Percentiles rank a stretch among this genome's conserved stretches.
Conservation (phyloP, 2,329 filamentous ascomycete species). For the Colletotrichum trifolii region DNA sequence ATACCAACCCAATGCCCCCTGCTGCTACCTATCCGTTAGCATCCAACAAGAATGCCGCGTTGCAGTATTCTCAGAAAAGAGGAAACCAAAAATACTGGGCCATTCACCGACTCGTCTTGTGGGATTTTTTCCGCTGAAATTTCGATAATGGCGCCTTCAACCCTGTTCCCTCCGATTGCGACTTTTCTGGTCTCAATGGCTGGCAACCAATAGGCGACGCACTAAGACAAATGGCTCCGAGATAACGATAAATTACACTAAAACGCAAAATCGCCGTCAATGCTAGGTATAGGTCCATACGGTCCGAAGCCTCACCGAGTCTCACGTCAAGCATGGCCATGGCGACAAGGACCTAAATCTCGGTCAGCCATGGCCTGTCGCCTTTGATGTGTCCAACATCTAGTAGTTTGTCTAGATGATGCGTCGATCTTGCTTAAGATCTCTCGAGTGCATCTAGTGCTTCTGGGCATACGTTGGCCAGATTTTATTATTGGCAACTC, state of each 20-base stretch:
- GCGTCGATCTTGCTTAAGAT: not conserved
- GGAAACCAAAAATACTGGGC: slow-evolving; percentile 10
- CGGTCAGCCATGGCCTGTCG: slow-evolving; percentile 5
- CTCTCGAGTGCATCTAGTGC: not conserved
- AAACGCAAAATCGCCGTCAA: slow-evolving; percentile 26
- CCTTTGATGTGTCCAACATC: not conserved
- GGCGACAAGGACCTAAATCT: slow-evolving; percentile 20
- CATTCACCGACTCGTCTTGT: slow-evolving; percentile 27
- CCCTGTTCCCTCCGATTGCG: slow-evolving; percentile 28
- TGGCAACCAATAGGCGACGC: slow-evolving; percentile 26
- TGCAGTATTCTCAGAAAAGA: not conserved
- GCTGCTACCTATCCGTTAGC: not conserved
- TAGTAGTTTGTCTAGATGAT: not conserved
- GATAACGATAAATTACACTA: slow-evolving; percentile 28
- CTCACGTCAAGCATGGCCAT: slow-evolving; percentile 14
- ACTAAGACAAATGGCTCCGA: slow-evolving; percentile 14
- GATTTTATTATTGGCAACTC: slow-evolving; percentile 7
- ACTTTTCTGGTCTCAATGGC: slow-evolving; percentile 20
- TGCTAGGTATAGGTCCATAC: not conserved
- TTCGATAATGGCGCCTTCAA: slow-evolving; percentile 32
- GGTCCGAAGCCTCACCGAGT: slow-evolving; percentile 30
- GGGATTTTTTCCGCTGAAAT: slow-evolving; percentile 30
- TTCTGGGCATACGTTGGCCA: slow-evolving; percentile 6
- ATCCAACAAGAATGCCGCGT: too few relatives aligned
- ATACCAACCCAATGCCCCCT: not conserved